Evolutionary conservation across 805 yeast species (phyloP).

Genomic region (Blastobotrys peoriensis): DNA sequence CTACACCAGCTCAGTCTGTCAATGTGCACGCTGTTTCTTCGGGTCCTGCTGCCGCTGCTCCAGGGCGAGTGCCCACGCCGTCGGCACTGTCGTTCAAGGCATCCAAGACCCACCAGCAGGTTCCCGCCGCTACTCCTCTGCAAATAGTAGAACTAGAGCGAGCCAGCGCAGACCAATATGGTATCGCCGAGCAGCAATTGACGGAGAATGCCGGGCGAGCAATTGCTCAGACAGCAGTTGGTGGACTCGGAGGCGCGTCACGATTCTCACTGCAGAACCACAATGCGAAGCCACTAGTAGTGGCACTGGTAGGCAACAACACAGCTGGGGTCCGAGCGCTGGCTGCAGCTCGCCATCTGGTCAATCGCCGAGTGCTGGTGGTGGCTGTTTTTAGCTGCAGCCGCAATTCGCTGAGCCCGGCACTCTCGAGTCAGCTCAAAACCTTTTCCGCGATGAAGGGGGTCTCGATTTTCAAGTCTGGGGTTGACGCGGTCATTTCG

Average conservation of each 20-base stretch:
- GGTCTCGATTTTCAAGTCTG: constrained; percentile 50
- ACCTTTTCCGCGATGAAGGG: constrained; percentile 52
- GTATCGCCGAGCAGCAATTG: constrained; percentile 40
- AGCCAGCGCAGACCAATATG: constrained; percentile 47
- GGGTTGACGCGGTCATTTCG: constrained; percentile 26
- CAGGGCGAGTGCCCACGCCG: constrained; percentile 1
- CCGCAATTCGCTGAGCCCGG: background rate
- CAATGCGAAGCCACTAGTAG: constrained; percentile 72
- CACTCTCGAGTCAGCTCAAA: constrained; percentile 38
- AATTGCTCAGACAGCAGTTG: constrained; percentile 51
- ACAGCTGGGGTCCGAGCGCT: constrained; percentile 69
- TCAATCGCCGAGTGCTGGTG: constrained; percentile 54
- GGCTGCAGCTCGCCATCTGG: constrained; percentile 71
- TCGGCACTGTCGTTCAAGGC: constrained; percentile 2
- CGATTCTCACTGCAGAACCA: constrained; percentile 62
- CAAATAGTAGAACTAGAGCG: constrained; percentile 75
- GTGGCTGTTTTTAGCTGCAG: background rate
- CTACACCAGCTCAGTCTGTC: background rate
- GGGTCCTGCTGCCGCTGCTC: too few species aligned
- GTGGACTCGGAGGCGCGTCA: constrained; percentile 62
- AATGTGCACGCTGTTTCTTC: too few species aligned
- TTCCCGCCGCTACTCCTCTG: constrained; percentile 56
- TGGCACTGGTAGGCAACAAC: constrained; percentile 61
- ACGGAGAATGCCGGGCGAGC: constrained; percentile 68
- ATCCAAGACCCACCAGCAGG: constrained; percentile 16